Percentiles rank a stretch among this genome's conserved stretches.
Conservation (phyloP, 257 asterid species). For the Penstemon barbatus region DNA sequence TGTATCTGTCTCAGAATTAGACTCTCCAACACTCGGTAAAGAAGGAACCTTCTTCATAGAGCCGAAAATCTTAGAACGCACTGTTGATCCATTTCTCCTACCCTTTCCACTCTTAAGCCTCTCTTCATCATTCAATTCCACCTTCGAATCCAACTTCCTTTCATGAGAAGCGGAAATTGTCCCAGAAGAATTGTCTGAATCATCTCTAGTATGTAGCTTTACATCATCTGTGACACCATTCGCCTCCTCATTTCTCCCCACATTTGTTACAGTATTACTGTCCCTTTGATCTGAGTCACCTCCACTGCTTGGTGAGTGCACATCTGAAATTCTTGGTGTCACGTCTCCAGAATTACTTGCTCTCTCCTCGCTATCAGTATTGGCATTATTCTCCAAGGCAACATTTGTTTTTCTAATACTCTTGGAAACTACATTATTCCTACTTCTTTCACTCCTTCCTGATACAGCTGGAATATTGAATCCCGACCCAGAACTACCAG, state of each 20-base stretch:
- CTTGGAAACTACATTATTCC: slow-evolving; percentile 43
- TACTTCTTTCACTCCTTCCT: slow-evolving; percentile 45
- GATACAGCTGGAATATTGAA: slow-evolving; percentile 36
- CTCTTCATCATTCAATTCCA: slow-evolving; percentile 35
- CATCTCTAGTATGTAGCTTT: slow-evolving; percentile 29
- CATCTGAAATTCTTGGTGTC: slow-evolving; percentile 44
- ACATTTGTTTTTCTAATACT: slow-evolving; percentile 46
- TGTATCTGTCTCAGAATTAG: slow-evolving; percentile 74
- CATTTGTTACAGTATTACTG: slow-evolving; percentile 28
- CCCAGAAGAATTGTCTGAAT: slow-evolving; percentile 27
- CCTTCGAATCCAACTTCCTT: slow-evolving; percentile 42
- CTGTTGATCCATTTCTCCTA: slow-evolving; percentile 37
- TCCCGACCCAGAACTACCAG: slow-evolving; percentile 44
- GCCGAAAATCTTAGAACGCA: slow-evolving; percentile 40
- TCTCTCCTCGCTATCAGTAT: slow-evolving; percentile 47
- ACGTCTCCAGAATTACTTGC: slow-evolving; percentile 41
- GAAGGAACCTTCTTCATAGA: slow-evolving; percentile 56
- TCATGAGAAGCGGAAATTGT: slow-evolving; percentile 36
- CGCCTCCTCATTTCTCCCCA: slow-evolving; percentile 36
- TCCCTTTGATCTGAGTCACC: slow-evolving; percentile 42
- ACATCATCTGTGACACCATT: slow-evolving; percentile 41
- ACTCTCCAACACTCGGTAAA: slow-evolving; percentile 60
- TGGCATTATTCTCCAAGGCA: slow-evolving; percentile 47
- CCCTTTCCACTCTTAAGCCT: slow-evolving; percentile 33
- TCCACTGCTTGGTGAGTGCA: slow-evolving; percentile 45